Conservation (phyloP, 306 rosid genomes). For the Vigna mungo region DNA sequence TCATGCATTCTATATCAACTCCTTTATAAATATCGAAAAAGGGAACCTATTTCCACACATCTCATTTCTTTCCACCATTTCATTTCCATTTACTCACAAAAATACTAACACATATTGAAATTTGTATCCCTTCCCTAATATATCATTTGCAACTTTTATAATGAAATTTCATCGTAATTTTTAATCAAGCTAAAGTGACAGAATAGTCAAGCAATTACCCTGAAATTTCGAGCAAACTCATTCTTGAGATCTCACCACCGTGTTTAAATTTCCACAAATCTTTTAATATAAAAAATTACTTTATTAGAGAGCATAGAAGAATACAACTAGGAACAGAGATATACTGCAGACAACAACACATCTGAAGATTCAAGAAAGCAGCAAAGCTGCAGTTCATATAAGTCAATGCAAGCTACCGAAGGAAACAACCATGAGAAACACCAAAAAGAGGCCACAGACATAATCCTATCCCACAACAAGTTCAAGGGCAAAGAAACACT, state of each 20-base stretch:
- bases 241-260: background rate
- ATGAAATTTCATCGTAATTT: background rate
- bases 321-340: background rate
- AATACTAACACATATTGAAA: background rate
- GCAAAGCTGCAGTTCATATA: background rate
- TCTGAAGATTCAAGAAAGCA: background rate
- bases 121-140: background rate
- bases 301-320: background rate
- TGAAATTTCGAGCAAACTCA: background rate
- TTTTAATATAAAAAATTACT: background rate
- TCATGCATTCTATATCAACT: background rate
- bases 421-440: background rate
- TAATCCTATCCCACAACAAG: background rate
- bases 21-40: background rate
- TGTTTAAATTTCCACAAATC: background rate
- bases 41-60: background rate
- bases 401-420: background rate
- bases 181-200: background rate
- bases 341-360: background rate
- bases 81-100: background rate
- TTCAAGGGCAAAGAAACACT: constrained; percentile 1
- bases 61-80: background rate
- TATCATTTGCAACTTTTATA: background rate
- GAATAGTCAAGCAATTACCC: background rate
- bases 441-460: background rate